Evolutionary conservation across 148 eudicot genomes (phyloP).

Genomic region (Silene conica): DNA sequence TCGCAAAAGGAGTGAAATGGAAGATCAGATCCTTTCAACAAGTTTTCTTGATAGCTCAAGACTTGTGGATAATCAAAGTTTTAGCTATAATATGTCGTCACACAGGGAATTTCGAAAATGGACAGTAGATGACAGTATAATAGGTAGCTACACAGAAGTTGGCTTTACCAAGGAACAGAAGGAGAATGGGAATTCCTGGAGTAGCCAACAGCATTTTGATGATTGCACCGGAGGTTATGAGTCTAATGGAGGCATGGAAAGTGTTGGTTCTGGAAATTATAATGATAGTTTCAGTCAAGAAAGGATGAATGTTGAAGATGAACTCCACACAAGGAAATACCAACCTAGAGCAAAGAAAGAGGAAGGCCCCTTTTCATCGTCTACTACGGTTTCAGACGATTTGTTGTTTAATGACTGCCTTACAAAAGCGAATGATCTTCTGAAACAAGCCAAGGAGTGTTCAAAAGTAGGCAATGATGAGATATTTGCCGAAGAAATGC

Average conservation of each 20-base stretch:
- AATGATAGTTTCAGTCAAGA: conserved; percentile 21
- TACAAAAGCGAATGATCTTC: conserved; percentile 49
- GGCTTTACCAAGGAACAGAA: conserved; percentile 29
- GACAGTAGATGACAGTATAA: conserved; percentile 28
- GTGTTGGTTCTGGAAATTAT: conserved; percentile 28
- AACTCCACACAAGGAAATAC: conserved; percentile 27
- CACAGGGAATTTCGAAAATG: conserved; percentile 33
- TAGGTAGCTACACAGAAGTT: conserved; percentile 31
- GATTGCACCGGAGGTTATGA: conserved; percentile 29
- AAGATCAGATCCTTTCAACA: conserved; percentile 22
- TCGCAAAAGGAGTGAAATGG: conserved; percentile 27
- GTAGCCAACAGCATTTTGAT: conserved; percentile 26
- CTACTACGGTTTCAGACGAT: conserved; percentile 53
- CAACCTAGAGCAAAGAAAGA: conserved; percentile 23
- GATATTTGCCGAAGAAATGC: conserved; percentile 47
- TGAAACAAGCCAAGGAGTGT: conserved; percentile 59
- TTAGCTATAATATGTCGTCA: conserved; percentile 30
- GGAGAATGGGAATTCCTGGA: conserved; percentile 26
- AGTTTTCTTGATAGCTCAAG: conserved; percentile 26
- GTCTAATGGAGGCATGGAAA: conserved; percentile 23
- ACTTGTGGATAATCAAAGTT: conserved; percentile 27
- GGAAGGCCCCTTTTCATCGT: conserved; percentile 37
- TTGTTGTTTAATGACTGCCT: conserved; percentile 55
- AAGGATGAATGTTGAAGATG: conserved; percentile 25
- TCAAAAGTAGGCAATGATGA: conserved; percentile 37